These are phyloP conservation scores for Gentiana macrophylla DNA, from an alignment of 257 asterid species.

Conservation along the genomic window DNA sequence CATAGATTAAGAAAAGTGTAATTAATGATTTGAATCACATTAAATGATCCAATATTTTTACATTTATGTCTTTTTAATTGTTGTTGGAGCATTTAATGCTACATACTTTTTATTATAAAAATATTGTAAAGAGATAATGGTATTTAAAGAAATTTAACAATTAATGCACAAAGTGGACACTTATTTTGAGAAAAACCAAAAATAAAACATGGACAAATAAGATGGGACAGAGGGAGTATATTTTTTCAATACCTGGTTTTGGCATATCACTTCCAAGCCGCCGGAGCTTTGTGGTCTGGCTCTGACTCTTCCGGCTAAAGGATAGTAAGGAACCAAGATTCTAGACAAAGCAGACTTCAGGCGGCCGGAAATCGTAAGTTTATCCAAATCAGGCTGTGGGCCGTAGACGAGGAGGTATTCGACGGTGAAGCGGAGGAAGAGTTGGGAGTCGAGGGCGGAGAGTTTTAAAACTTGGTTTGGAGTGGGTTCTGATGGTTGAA, in stretches of 20 bases:
- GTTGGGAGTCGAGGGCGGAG: conserved; percentile 64
- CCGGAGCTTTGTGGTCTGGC: conserved; percentile 34
- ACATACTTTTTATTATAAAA: no score
- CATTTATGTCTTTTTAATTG: no score
- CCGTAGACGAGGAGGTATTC: conserved; percentile 48
- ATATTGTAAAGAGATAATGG: no score
- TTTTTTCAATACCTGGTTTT: conserved; percentile 16
- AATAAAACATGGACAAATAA: no score
- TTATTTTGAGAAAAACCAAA: no score
- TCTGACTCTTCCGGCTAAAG: conserved; percentile 57
- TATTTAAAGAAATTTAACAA: no score
- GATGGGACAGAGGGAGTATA: no score
- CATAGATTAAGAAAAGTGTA: no score
- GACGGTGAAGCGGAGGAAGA: conserved; percentile 51
- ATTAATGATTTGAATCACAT: no score
- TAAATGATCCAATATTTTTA: no score
- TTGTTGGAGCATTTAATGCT: no score
- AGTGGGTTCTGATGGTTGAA: conserved; percentile 46
- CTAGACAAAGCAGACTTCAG: conserved; percentile 36
- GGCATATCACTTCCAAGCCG: conserved; percentile 51
- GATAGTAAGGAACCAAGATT: conserved; percentile 57
- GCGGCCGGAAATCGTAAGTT: conserved; percentile 14
- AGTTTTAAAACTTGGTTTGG: conserved; percentile 49
- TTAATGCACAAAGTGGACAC: no score
- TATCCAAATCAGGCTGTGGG: conserved; percentile 19